Conservation (phyloP, 2,329 filamentous ascomycete species). For the Phialophora macrospora region DNA sequence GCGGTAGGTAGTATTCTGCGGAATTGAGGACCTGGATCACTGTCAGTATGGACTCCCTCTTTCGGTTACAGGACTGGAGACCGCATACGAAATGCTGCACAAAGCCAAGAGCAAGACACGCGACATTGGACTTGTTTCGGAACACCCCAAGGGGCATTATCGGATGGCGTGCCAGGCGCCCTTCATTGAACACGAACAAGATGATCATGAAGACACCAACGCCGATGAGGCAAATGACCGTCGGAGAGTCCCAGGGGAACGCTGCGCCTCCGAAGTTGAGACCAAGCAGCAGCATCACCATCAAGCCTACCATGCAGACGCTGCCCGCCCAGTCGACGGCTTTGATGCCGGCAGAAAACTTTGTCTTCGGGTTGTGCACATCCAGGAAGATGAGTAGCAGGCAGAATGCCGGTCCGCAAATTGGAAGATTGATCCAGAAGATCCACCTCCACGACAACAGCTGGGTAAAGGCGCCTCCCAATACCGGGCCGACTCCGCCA, state of each 20-base stretch:
- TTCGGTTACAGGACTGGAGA: slow-evolving; percentile 50
- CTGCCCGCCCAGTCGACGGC: slow-evolving; percentile 62
- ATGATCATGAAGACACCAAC: slow-evolving; percentile 68
- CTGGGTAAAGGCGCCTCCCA: slow-evolving; percentile 57
- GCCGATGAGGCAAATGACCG: slow-evolving; percentile 75
- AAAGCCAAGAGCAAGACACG: slow-evolving; percentile 46
- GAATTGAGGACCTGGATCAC: slow-evolving; percentile 62
- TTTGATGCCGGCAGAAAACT: slow-evolving; percentile 44
- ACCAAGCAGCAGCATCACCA: slow-evolving; percentile 85
- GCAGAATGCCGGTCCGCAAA: slow-evolving; percentile 55
- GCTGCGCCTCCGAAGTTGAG: slow-evolving; percentile 80
- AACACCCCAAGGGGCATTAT: slow-evolving; percentile 78
- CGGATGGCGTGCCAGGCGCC: slow-evolving; percentile 73
- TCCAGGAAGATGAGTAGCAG: slow-evolving; percentile 59
- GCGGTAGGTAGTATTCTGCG: slow-evolving; percentile 71
- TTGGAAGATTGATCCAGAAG: slow-evolving; percentile 62
- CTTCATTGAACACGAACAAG: slow-evolving; percentile 74
- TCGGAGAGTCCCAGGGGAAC: slow-evolving; percentile 74
- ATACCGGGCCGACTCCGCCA: slow-evolving; percentile 57
- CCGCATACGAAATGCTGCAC: slow-evolving; percentile 53
- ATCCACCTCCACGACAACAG: slow-evolving; percentile 58
- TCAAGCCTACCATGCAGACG: slow-evolving; percentile 71
- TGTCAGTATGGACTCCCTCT: not conserved
- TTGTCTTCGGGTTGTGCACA: slow-evolving; percentile 60
- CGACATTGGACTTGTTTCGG: slow-evolving; percentile 62